Evolutionary conservation across 495 filamentous ascomycete genomes (phyloP).

Genomic region (Penicillium bovifimosum): DNA sequence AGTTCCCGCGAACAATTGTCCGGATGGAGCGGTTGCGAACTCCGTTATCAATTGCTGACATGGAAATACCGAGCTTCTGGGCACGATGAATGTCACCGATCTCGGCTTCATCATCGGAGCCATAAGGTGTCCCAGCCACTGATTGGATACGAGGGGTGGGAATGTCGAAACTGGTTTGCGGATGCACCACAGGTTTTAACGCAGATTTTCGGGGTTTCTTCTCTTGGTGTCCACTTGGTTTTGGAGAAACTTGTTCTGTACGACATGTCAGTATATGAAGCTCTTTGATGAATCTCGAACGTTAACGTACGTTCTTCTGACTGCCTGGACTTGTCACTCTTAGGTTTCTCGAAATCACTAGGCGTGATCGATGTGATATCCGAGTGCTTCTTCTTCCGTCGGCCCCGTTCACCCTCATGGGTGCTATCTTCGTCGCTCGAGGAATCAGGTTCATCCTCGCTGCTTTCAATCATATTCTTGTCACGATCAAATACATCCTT

Average conservation of each 20-base stretch:
- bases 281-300: neutral
- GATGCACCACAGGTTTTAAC: constrained; percentile 65
- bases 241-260: constrained; percentile 6
- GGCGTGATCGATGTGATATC: constrained; percentile 19
- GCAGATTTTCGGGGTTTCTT: constrained; percentile 34
- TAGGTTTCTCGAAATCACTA: constrained; percentile 18
- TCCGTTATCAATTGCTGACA: constrained; percentile 68
- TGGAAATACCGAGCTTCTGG: constrained; percentile 71
- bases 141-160: constrained; percentile 46
- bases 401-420: constrained; percentile 31
- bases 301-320: constrained; percentile 63
- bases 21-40: constrained; percentile 78
- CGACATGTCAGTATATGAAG: neutral
- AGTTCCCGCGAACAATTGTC: constrained; percentile 86
- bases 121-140: constrained; percentile 67
- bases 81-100: constrained; percentile 77
- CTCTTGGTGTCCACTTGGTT: constrained; percentile 5
- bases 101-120: constrained; percentile 83
- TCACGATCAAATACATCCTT: constrained; percentile 70
- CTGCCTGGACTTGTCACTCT: constrained; percentile 6
- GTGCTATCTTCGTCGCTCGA: constrained; percentile 45
- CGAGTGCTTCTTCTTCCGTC: constrained; percentile 23
- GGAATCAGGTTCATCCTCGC: constrained; percentile 44
- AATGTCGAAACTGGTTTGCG: constrained; percentile 70
- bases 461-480: constrained; percentile 44